These are phyloP conservation scores for Pseudogymnoascus sp. DNA, from an alignment of 2,329 filamentous ascomycete genomes.

Conservation along the genomic window DNA sequence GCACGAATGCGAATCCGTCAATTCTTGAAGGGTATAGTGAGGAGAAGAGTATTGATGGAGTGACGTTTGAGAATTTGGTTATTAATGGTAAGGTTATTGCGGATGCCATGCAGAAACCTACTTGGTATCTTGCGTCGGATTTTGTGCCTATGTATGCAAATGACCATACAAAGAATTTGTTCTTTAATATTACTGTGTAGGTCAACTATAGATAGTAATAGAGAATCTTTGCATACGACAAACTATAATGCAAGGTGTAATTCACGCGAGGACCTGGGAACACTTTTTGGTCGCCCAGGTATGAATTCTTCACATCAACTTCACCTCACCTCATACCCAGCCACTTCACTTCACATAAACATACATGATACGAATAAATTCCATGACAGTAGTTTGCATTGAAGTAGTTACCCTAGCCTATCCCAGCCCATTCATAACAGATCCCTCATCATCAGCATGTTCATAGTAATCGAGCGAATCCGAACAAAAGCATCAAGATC, in stretches of 20 bases:
- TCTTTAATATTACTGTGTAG: neutral
- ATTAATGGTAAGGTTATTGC: neutral
- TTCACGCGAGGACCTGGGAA: neutral
- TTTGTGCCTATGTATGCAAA: constrained; percentile 19
- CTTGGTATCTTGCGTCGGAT: constrained; percentile 22
- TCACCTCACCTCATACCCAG: neutral
- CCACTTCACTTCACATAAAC: neutral
- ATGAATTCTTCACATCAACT: neutral
- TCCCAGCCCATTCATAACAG: neutral
- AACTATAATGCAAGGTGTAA: no score
- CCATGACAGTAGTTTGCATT: neutral
- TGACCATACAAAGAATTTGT: neutral
- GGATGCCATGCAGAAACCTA: constrained; percentile 23
- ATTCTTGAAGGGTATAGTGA: constrained; percentile 16
- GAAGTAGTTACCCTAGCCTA: neutral
- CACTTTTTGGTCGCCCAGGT: neutral
- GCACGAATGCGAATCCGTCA: constrained; percentile 11
- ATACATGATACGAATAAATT: neutral
- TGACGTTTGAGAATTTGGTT: neutral
- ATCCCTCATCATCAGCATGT: neutral
- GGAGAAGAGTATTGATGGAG: constrained; percentile 13
- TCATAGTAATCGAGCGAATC: neutral
- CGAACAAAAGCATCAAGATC: neutral
- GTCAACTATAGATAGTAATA: no score
- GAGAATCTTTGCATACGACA: no score